A percentile compares a stretch with the other conserved stretches of the same genome.
Conservation (phyloP, 2,329 filamentous ascomycete species). For the Fusarium abutilonis region DNA sequence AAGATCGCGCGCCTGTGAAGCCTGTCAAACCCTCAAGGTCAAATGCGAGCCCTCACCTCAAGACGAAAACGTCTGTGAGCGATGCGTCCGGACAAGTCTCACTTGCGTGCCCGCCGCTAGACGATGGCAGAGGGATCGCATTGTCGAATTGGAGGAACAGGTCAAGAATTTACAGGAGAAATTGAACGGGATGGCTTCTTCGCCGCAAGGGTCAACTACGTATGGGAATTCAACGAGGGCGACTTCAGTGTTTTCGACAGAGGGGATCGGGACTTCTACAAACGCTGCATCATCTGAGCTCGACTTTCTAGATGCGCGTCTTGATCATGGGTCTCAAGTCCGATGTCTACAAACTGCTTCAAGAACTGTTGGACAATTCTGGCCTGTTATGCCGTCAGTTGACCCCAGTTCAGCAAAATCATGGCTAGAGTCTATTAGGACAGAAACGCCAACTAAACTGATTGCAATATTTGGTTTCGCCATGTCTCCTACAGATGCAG, state of each 20-base stretch:
- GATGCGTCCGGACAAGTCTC: constrained; percentile 19
- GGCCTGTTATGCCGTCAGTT: constrained; percentile 10
- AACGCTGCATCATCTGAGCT: constrained; percentile 3
- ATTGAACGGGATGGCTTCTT: constrained; percentile 7
- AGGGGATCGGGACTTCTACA: not conserved
- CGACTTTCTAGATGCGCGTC: constrained; percentile 12
- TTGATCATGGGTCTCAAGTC: constrained; percentile 18
- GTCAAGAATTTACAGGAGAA: constrained; percentile 20
- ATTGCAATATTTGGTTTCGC: constrained; percentile 16
- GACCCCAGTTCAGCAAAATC: constrained; percentile 6
- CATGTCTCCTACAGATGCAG: not conserved
- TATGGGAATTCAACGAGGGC: constrained; percentile 16
- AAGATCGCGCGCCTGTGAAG: constrained; percentile 32
- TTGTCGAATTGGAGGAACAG: constrained; percentile 25
- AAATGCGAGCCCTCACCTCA: constrained; percentile 21
- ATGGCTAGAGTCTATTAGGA: constrained; percentile 13
- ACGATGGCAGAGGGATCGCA: constrained; percentile 28
- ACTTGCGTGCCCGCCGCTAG: constrained; percentile 24
- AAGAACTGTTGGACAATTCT: not conserved
- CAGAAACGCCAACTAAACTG: constrained; percentile 11
- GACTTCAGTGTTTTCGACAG: constrained; percentile 17
- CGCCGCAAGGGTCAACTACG: constrained; percentile 2
- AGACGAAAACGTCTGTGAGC: constrained; percentile 12
- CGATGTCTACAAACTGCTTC: not conserved
- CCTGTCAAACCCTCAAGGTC: constrained; percentile 31